phyloP scores from a whole-genome alignment of 202 grass and related monocot species.

The Schoenoplectus tabernaemontani region DNA sequence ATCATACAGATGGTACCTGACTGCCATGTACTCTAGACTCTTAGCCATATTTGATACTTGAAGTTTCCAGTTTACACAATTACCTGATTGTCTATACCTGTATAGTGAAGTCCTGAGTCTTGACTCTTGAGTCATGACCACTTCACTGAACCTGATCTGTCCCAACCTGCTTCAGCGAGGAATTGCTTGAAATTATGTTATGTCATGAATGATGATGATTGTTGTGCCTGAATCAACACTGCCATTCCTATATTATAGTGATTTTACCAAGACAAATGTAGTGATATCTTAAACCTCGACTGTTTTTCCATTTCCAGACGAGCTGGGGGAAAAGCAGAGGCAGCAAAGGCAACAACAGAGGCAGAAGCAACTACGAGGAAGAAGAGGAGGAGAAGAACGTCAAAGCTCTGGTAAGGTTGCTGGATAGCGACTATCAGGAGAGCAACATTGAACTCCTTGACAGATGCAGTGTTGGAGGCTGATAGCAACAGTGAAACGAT shows the following conservation, averaged over 20 bases:
- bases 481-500: not conserved
- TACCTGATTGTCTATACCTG: not conserved
- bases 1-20: not conserved
- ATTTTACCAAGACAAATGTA: not conserved
- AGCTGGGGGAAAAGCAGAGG: not conserved
- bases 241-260: not conserved
- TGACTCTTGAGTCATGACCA: too few species aligned
- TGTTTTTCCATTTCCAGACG: not conserved
- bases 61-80: not conserved
- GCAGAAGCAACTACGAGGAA: not conserved
- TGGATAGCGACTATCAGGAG: constrained; percentile 11
- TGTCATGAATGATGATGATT: not conserved
- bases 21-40: not conserved
- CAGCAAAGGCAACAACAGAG: not conserved
- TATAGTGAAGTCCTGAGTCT: not conserved
- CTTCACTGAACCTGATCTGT: not conserved
- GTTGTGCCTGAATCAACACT: not conserved
- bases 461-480: not conserved
- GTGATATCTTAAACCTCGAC: not conserved
- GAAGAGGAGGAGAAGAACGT: not conserved
- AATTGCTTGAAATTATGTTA: not conserved
- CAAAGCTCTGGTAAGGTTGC: not conserved
- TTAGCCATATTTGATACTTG: not conserved
- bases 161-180: not conserved
- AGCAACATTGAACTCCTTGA: constrained; percentile 10